Evolutionary conservation across 768 basidiomycete genomes (phyloP), one percentile per base, ranked within the genome.

Genomic region (Phaffia tasmanica): DNA sequence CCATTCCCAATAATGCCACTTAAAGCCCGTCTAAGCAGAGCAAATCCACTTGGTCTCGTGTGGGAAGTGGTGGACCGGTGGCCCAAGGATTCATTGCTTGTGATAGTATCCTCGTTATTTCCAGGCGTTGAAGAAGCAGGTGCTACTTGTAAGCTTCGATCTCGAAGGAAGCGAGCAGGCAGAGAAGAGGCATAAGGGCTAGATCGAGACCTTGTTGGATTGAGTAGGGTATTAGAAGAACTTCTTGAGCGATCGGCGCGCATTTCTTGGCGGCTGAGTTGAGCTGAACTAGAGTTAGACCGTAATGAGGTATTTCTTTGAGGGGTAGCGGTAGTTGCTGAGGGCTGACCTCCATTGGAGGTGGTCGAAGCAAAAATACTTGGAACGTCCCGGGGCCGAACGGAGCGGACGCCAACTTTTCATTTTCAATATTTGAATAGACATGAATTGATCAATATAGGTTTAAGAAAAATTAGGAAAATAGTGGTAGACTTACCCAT

Each of bases 401-500:
- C 11, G 32, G 64, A 65, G 19, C 64, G 57, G 18, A 65, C 58
- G 15, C 64, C 64, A 35, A 65, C 55, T 47, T 42, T 1, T 47
- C 11, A 42, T 5, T 5, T 11, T 11, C 35, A 11, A 11, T 42
- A 42, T 42, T 29, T 18, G 27, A 27, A 30, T 3, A 29, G 14
- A 18, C n/a, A 51, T 7, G 6, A 27, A 30, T 62, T 19, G 29
- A 32, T n/a, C 7, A 29, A 18, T 9, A 4, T 49, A 5, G 35
- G n/a, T 15, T n/a, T 14, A 3, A 9, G n/a, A 47, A 46, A 15
- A 29, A 51, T 21, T 11, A 51, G 48, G 21, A 23, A 47, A 19
- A 29, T 46, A 47, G 1, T 5, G 7, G 15, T 6, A 29, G 2
- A 62, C 61, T 49, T 19, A 51, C 61, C 63, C 63, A 65, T 65